These are phyloP conservation scores for Blastocystis sp. DNA, from an alignment of 352 stramenopile species.

Conservation along the genomic window DNA sequence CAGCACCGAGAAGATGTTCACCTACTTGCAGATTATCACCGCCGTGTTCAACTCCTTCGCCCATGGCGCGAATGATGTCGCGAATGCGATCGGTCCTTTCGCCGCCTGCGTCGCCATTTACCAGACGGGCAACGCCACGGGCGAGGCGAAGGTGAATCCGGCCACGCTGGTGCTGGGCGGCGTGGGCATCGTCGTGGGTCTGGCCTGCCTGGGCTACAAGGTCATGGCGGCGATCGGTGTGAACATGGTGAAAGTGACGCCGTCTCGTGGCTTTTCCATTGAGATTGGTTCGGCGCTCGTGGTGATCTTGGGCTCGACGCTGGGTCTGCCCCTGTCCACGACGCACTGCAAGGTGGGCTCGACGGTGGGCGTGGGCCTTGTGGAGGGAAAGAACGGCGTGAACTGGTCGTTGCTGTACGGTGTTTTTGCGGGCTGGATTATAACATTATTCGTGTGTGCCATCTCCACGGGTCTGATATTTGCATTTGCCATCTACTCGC, in stretches of 20 bases:
- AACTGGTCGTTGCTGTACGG: conserved; percentile 75
- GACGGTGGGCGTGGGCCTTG: conserved; percentile 77
- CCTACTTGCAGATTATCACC: conserved; percentile 79
- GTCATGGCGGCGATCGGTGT: conserved; percentile 78
- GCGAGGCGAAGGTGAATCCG: conserved; percentile 74
- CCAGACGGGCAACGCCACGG: conserved; percentile 48
- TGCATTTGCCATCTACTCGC: conserved; percentile 74
- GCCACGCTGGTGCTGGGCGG: conserved; percentile 77
- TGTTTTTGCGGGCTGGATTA: conserved; percentile 76
- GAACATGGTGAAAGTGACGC: conserved; percentile 78
- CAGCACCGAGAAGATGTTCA: conserved; percentile 78
- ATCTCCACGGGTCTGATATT: conserved; percentile 75
- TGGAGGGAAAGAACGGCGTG: conserved; percentile 74
- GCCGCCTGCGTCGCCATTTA: conserved; percentile 75
- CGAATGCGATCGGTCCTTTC: conserved; percentile 78
- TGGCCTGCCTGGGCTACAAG: conserved; percentile 77
- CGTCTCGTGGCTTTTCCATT: conserved; percentile 78
- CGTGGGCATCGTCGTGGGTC: conserved; percentile 76
- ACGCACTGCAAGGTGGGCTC: conserved; percentile 79
- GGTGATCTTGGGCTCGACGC: conserved; percentile 77
- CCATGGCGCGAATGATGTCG: conserved; percentile 79
- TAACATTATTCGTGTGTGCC: conserved; percentile 76
- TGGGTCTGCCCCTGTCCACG: conserved; percentile 77
- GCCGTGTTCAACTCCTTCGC: conserved; percentile 78
- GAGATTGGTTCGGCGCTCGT: conserved; percentile 78